Evolutionary conservation across 1,284 basidiomycete genomes (phyloP).

Genomic region (Leccinum ambiguum): DNA sequence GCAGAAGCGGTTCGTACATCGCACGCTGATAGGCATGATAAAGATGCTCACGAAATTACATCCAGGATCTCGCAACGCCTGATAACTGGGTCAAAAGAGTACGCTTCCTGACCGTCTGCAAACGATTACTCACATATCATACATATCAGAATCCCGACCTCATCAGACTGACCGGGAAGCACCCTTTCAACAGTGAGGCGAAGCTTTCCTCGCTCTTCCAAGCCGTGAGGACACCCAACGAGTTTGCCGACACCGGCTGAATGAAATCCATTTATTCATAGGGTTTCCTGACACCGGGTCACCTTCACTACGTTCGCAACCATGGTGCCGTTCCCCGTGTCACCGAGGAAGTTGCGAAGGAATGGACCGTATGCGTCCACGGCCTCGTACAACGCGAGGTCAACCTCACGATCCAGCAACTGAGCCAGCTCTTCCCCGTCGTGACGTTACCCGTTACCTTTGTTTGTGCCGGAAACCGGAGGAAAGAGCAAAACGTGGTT

Average conservation of each 20-base stretch:
- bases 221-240: slow-evolving; percentile 12
- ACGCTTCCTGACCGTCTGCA: neutral
- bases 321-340: slow-evolving; percentile 65
- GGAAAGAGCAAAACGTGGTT: slow-evolving; percentile 72
- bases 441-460: slow-evolving; percentile 67
- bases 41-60: neutral
- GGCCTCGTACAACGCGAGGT: slow-evolving; percentile 47
- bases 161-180: slow-evolving; percentile 56
- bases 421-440: slow-evolving; percentile 48
- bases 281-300: slow-evolving; percentile 64
- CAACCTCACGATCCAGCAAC: slow-evolving; percentile 43
- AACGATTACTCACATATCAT: neutral
- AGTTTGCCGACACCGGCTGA: neutral
- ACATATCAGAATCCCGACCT: slow-evolving; percentile 23
- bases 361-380: slow-evolving; percentile 55
- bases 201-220: slow-evolving; percentile 48
- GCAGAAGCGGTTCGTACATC: slow-evolving; percentile 23
- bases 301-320: slow-evolving; percentile 68
- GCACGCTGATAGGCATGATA: neutral
- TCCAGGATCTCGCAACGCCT: slow-evolving; percentile 37
- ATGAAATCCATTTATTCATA: slow-evolving; percentile 10
- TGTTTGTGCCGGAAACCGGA: slow-evolving; percentile 67
- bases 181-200: slow-evolving; percentile 64
- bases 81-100: slow-evolving; percentile 46
- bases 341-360: slow-evolving; percentile 35